phyloP scores from a whole-genome alignment of 2,329 filamentous ascomycete genomes.

The Harringtonia lauricola region DNA sequence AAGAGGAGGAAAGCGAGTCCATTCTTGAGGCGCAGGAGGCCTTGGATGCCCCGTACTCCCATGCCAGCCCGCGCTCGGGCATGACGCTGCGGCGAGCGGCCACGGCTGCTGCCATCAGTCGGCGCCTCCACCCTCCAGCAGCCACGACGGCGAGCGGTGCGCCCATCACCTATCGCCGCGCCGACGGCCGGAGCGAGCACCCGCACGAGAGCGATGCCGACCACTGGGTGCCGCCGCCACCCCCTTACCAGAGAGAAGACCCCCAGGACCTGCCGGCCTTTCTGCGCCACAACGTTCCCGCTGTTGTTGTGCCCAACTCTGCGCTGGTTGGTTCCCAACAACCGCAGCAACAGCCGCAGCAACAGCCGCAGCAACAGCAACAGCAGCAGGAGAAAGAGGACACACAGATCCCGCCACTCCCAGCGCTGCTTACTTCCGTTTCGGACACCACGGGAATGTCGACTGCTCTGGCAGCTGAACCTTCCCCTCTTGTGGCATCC shows the following conservation, averaged over 20 bases:
- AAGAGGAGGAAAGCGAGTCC: constrained; percentile 33
- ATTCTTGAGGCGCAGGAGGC: constrained; percentile 45
- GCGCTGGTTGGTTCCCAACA: too few species aligned
- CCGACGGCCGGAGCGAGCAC: constrained; percentile 59
- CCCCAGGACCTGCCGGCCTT: constrained; percentile 45
- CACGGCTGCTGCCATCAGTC: constrained; percentile 64
- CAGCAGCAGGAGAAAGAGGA: too few species aligned
- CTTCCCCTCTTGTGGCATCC: too few species aligned
- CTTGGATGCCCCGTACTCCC: constrained; percentile 61
- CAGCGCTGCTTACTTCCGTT: constrained; percentile 3
- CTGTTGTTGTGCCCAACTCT: constrained; percentile 6
- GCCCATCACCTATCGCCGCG: constrained; percentile 52
- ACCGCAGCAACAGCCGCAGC: too few species aligned
- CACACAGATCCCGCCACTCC: neutral
- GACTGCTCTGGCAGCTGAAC: too few species aligned
- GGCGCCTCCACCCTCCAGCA: constrained; percentile 51
- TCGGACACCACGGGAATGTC: neutral
- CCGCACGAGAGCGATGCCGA: constrained; percentile 82
- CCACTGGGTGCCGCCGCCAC: constrained; percentile 79
- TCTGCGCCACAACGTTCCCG: constrained; percentile 30
- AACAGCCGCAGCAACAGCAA: neutral
- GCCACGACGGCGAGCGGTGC: constrained; percentile 41
- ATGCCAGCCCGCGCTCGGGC: constrained; percentile 59
- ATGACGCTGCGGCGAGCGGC: constrained; percentile 62
- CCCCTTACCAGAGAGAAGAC: constrained; percentile 62